Conservation (phyloP, 805 yeast species). For the Pichia exigua region DNA sequence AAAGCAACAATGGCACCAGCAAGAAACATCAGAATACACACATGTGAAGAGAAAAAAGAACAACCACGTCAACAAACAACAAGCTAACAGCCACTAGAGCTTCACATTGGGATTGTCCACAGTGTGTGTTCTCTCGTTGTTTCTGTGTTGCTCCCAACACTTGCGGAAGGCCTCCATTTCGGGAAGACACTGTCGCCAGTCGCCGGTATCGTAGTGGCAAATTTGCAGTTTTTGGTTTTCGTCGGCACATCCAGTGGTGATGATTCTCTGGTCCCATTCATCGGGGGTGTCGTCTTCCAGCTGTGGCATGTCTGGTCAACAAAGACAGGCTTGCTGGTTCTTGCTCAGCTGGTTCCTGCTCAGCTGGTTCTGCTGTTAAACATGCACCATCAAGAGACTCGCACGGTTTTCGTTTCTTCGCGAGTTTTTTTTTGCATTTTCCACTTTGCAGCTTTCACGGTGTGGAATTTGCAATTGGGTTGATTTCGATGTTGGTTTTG, state of each 20-base stretch:
- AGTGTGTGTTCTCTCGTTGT: slow-evolving; percentile 32
- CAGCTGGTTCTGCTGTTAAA: too few relatives aligned
- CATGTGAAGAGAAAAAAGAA: too few relatives aligned
- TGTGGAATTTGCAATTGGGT: not conserved
- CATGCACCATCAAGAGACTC: too few relatives aligned
- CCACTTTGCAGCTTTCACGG: not conserved
- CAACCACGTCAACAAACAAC: not conserved
- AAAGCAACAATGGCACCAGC: too few relatives aligned
- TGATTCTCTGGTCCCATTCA: slow-evolving; percentile 70
- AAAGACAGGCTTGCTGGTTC: not conserved
- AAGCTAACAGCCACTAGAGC: not conserved
- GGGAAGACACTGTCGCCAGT: slow-evolving; percentile 66
- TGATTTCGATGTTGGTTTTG: not conserved
- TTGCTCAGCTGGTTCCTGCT: too few relatives aligned
- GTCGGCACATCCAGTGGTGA: slow-evolving; percentile 66
- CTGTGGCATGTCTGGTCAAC: not conserved
- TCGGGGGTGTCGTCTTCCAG: slow-evolving; percentile 36
- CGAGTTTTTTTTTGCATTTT: not conserved
- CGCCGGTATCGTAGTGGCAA: slow-evolving; percentile 75
- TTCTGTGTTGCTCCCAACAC: slow-evolving; percentile 35
- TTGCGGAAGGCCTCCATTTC: slow-evolving; percentile 44
- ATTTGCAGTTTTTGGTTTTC: slow-evolving; percentile 64
- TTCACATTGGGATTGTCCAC: slow-evolving; percentile 21
- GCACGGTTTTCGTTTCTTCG: not conserved
- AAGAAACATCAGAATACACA: too few relatives aligned